Evolutionary conservation across 2,329 filamentous ascomycete species (phyloP), one percentile per base, ranked within the genome.

Genomic region (Sarocladiaceae sp.): DNA sequence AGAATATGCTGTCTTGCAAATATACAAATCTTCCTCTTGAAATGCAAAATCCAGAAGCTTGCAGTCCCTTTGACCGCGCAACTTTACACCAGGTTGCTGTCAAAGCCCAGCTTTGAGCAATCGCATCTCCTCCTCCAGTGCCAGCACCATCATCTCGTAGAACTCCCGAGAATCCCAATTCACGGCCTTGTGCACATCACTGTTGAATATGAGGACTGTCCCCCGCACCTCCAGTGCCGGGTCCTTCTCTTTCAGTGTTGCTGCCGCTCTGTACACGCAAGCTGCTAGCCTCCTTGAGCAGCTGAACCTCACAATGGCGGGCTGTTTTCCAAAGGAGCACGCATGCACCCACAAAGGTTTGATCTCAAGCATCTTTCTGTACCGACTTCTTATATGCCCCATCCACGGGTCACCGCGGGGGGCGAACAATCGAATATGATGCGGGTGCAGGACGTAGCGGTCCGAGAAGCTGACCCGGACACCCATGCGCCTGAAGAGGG

Each of bases 341-440:
- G 40, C 26, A 19, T 43, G 29, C 40, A 64, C 45, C 64, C 64
- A 67, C 13, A 67, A 50, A 23, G 61, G 57, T 31, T 59, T 47
- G 18, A 58, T 48, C 9, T 42, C 42, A 3, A 51, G 16, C 45
- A 55, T 61, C 2, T 45, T 48, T n/a, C 51, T 54, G 45, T 62
- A 62, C 19, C 54, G 50, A 24, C 45, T 40, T 40, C 57, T 55
- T n/a, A 57, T 48, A 23, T 48, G 34, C 2, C 55, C 49, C 3
- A 50, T 46, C 18, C 64, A 47, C 1, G 65, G 57, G 40, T 68
- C 60, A 5, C 58, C 61, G 9, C 53, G 53, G 1, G 59, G 55
- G 5, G 56, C 55, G 16, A 69, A 55, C 45, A 55, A 63, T 5
- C 51, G 51, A 12, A 62, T 49, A 44, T 67, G 55, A 45, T 57